Conservation (phyloP, 352 stramenopile genomes). For the Phytophthora europaea region DNA sequence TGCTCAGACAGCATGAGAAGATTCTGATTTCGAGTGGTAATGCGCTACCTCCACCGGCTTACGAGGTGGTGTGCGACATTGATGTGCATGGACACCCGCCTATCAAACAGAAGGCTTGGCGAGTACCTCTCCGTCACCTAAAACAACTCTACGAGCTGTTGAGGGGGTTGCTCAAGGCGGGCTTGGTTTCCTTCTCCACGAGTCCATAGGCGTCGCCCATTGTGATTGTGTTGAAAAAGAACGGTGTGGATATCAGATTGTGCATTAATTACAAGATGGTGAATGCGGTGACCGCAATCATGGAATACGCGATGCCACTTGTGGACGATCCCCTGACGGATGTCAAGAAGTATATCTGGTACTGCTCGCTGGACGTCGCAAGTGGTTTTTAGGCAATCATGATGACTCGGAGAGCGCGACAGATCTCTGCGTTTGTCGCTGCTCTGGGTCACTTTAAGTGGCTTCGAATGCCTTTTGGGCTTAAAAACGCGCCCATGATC, state of each 20-base stretch:
- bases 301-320: neutral
- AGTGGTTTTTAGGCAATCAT: neutral
- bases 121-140: neutral
- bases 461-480: neutral
- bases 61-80: neutral
- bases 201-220: neutral
- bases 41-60: neutral
- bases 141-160: neutral
- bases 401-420: neutral
- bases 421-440: neutral
- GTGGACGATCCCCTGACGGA: neutral
- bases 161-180: neutral
- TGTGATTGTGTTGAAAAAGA: slow-evolving; percentile 3
- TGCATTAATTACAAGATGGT: slow-evolving; percentile 4
- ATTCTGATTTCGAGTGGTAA: neutral
- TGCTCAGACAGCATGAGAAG: neutral
- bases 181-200: neutral
- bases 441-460: neutral
- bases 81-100: neutral
- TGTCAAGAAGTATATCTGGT: neutral
- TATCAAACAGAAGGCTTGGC: neutral
- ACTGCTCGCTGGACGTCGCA: neutral
- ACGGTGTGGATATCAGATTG: neutral
- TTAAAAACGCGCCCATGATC: neutral
- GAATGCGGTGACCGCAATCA: neutral